phyloP scores from a whole-genome alignment of 2,329 filamentous ascomycete genomes.

The Fusarium burgessii region DNA sequence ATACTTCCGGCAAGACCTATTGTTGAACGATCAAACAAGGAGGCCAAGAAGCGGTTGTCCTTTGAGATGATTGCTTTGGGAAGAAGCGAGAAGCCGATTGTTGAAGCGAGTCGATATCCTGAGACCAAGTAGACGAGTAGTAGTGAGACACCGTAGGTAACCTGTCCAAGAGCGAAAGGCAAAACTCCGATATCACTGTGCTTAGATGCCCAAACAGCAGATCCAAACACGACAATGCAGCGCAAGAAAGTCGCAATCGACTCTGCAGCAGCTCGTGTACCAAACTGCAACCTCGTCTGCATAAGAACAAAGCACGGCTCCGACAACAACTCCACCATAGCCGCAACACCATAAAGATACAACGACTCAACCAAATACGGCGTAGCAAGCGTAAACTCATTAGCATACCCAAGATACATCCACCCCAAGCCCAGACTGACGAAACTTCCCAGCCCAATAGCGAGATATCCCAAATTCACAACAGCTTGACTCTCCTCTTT shows the following conservation, averaged over 20 bases:
- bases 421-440: conserved; percentile 74
- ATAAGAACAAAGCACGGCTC: conserved; percentile 92
- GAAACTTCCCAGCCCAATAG: conserved; percentile 74
- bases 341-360: conserved; percentile 66
- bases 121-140: conserved; percentile 76
- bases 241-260: conserved; percentile 82
- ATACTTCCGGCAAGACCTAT: conserved; percentile 82
- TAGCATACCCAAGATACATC: conserved; percentile 72
- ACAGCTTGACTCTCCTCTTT: conserved; percentile 73
- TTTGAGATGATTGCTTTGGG: conserved; percentile 54
- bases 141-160: conserved; percentile 78
- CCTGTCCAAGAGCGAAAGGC: conserved; percentile 89
- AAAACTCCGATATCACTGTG: conserved; percentile 76
- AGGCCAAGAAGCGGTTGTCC: conserved; percentile 60
- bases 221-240: conserved; percentile 78
- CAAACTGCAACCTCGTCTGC: conserved; percentile 84
- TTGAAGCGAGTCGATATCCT: conserved; percentile 66
- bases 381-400: conserved; percentile 62
- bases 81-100: conserved; percentile 77
- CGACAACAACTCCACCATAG: conserved; percentile 79
- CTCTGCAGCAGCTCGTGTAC: conserved; percentile 84
- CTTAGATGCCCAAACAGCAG: conserved; percentile 72
- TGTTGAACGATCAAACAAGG: conserved; percentile 76
- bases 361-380: conserved; percentile 71
- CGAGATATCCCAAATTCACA: conserved; percentile 88